A percentile compares a stretch with the other conserved stretches of the same genome.
Conservation (phyloP, 1,284 basidiomycete species). For the Ceratobasidium sp. region DNA sequence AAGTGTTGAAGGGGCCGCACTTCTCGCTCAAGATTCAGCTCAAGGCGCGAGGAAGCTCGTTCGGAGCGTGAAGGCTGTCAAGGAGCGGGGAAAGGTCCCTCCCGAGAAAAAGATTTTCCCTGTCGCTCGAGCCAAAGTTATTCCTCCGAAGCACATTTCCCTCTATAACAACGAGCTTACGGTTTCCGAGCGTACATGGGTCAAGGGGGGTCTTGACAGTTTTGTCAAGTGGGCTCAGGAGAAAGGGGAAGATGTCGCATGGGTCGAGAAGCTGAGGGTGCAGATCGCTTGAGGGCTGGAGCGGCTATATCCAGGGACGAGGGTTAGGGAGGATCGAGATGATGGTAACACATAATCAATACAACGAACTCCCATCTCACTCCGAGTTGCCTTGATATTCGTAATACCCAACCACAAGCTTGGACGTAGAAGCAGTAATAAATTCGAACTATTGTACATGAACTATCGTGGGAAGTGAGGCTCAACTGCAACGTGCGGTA, state of each 20-base stretch:
- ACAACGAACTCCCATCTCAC: not conserved
- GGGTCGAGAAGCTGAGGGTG: conserved; percentile 31
- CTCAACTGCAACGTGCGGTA: not conserved
- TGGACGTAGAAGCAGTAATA: not conserved
- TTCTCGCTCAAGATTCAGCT: not conserved
- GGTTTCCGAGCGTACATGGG: conserved; percentile 10
- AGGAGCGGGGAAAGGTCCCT: not conserved
- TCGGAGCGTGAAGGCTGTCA: conserved; percentile 4
- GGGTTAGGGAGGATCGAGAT: not conserved
- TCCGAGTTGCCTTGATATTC: not conserved
- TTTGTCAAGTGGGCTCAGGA: conserved; percentile 23
- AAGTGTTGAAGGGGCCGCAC: not conserved
- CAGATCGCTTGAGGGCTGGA: not conserved
- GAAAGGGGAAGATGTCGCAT: conserved; percentile 15
- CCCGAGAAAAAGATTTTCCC: not conserved
- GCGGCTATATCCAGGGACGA: not conserved
- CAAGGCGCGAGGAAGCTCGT: conserved; percentile 5
- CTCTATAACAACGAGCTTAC: conserved; percentile 20
- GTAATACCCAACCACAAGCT: not conserved
- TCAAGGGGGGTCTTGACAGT: not conserved
- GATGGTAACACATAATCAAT: not conserved
- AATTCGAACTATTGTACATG: not conserved
- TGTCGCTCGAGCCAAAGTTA: not conserved
- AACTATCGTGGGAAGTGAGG: not conserved
- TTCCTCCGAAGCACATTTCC: not conserved